Base-by-base conservation (phyloP, 768 basidiomycete genomes). In the Thelephora aurantiotincta region DNA sequence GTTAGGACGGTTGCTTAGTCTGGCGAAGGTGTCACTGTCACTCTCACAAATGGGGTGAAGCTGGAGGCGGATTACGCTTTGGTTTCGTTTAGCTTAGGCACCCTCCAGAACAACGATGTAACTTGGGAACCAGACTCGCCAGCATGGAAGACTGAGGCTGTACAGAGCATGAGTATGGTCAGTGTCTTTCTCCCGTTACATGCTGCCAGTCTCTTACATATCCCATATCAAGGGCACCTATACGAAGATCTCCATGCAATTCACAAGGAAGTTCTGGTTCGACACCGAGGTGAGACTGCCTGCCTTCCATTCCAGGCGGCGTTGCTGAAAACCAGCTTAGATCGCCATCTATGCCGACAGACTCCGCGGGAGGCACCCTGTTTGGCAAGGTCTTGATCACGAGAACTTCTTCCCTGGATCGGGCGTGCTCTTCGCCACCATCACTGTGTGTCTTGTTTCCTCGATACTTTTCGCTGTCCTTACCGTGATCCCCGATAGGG, bases 201-300 rank as follows among this genome's bases (percentile, higher is more conserved):
- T 2, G 14, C n/a, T n/a, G n/a, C n/a, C n/a, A 36, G 34, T 6
- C n/a, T 1, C 46, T 14, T n/a, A 3, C 9, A n/a, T n/a, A n/a
- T n/a, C n/a, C n/a, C n/a, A 38, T 16, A 44, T 54, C 34, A n/a
- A 71, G 70, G 68, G 65, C 5, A 78, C 71, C 1, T 82, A 78
- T 51, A 78, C 80, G 2, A 82, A 82, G 58, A 79, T 82, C 20
- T 82, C 80, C 59, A 55, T 82, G 43, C 70, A 77, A 51, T 82
- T 82, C 54, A 65, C 72, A 0, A 55, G 70, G 47, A 77, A 74
- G 20, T 82, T 82, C 58, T 82, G 74, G 74, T 73, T 71, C 48
- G 60, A 66, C 22, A 73, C 71, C 0, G 57, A 74, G 66, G 68
- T 64, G 34, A 35, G 53, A 50, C 9, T 20, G 35, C 22, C 5